Evolutionary conservation across 495 filamentous ascomycete genomes (phyloP).

Genomic region (Penicillium malachiteum): DNA sequence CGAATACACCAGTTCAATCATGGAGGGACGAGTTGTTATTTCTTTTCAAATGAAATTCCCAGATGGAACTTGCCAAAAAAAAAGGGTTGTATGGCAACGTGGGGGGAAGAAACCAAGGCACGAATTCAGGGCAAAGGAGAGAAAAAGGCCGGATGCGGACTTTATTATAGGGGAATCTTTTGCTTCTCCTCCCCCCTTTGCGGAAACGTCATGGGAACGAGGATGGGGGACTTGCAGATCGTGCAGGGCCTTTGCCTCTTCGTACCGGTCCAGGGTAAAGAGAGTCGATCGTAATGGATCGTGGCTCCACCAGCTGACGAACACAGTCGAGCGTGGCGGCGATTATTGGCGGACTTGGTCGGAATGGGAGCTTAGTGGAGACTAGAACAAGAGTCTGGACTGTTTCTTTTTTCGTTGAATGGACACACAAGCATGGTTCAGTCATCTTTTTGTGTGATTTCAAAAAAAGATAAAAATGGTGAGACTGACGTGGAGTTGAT

Average conservation of each 20-base stretch:
- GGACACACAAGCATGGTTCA: constrained; percentile 2
- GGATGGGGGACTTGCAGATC: constrained; percentile 13
- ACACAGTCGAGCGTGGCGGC: constrained; percentile 4
- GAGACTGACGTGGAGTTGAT: too few species aligned
- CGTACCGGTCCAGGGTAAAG: constrained; percentile 15
- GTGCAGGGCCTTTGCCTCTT: constrained; percentile 13
- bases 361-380: constrained; percentile 18
- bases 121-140: constrained; percentile 7
- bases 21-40: background rate
- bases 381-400: constrained; percentile 18
- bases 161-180: constrained; percentile 11
- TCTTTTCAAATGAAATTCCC: too few species aligned
- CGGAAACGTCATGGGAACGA: constrained; percentile 30
- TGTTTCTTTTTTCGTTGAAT: background rate
- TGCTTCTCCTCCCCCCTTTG: constrained; percentile 19
- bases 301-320: constrained; percentile 30
- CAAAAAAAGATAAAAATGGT: too few species aligned
- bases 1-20: constrained; percentile 9
- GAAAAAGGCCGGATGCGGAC: constrained; percentile 24
- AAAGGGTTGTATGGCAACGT: background rate
- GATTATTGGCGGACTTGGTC: constrained; percentile 20
- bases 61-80: background rate
- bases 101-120: background rate
- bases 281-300: constrained; percentile 30
- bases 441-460: too few species aligned